Evolutionary conservation across 2,329 filamentous ascomycete species (phyloP).

Genomic region (Alternaria solani): DNA sequence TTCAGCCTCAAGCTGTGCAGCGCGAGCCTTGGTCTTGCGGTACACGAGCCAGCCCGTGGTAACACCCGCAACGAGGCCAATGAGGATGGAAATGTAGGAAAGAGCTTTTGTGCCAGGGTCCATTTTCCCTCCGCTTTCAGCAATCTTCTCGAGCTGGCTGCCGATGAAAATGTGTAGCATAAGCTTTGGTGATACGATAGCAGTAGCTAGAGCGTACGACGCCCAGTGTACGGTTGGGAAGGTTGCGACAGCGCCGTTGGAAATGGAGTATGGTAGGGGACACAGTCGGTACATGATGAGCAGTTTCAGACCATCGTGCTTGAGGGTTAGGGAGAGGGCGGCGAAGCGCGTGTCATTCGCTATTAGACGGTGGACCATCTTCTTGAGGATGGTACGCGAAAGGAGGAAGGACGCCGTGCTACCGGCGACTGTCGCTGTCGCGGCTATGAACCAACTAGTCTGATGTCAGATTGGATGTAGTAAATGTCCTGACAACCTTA

Average conservation of each 20-base stretch:
- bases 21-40: constrained; percentile 62
- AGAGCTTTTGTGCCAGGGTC: constrained; percentile 76
- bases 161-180: constrained; percentile 94
- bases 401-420: constrained; percentile 81
- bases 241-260: constrained; percentile 92
- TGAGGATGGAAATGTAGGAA: constrained; percentile 81
- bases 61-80: constrained; percentile 75
- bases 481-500: constrained; percentile 59
- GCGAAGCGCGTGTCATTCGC: constrained; percentile 86
- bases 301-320: constrained; percentile 87
- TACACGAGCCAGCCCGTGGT: constrained; percentile 88
- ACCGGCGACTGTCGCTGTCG: constrained; percentile 78
- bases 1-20: constrained; percentile 58
- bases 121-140: constrained; percentile 87
- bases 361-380: constrained; percentile 81
- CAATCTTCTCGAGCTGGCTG: constrained; percentile 79
- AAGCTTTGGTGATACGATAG: constrained; percentile 83
- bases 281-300: constrained; percentile 92
- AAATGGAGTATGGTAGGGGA: constrained; percentile 89
- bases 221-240: constrained; percentile 84
- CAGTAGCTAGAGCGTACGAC: constrained; percentile 82
- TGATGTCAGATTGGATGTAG: constrained; percentile 4
- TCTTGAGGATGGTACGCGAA: constrained; percentile 78
- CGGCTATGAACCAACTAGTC: constrained; percentile 81
- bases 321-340: constrained; percentile 84